These are phyloP conservation scores for Aphanomyces invadans DNA, from an alignment of 352 stramenopile genomes.

Conservation along the genomic window DNA sequence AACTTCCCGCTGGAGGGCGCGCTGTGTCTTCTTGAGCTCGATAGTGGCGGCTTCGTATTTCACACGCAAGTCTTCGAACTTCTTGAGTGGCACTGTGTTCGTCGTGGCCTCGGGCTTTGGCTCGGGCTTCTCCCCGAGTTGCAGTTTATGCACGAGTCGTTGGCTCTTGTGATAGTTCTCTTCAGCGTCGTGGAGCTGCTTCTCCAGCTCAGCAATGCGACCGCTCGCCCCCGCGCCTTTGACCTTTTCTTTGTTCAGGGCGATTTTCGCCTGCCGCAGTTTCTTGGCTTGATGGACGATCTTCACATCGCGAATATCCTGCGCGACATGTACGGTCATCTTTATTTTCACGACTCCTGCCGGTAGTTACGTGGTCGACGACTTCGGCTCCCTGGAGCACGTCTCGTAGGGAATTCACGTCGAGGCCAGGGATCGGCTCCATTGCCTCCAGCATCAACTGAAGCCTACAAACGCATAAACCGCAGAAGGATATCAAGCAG, in stretches of 20 bases:
- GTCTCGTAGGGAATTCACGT: conserved; percentile 43
- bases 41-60: conserved; percentile 46
- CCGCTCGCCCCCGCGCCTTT: neutral
- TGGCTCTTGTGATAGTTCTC: conserved; percentile 44
- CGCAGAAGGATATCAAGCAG: neutral
- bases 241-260: conserved; percentile 16
- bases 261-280: conserved; percentile 45
- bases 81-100: conserved; percentile 33
- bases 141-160: conserved; percentile 49
- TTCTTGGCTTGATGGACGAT: conserved; percentile 71
- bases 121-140: conserved; percentile 3
- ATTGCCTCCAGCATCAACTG: conserved; percentile 63
- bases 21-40: conserved; percentile 67
- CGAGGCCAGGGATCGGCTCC: conserved; percentile 52
- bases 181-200: neutral
- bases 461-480: conserved; percentile 29
- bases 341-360: neutral
- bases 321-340: neutral
- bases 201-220: conserved; percentile 12
- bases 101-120: conserved; percentile 2
- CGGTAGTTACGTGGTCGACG: conserved; percentile 43
- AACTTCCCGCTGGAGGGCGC: conserved; percentile 56
- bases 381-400: conserved; percentile 54
- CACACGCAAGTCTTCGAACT: conserved; percentile 52
- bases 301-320: conserved; percentile 69